These are phyloP conservation scores for Emericellopsis atlantica DNA, from an alignment of 2,329 filamentous ascomycete species.

Conservation along the genomic window DNA sequence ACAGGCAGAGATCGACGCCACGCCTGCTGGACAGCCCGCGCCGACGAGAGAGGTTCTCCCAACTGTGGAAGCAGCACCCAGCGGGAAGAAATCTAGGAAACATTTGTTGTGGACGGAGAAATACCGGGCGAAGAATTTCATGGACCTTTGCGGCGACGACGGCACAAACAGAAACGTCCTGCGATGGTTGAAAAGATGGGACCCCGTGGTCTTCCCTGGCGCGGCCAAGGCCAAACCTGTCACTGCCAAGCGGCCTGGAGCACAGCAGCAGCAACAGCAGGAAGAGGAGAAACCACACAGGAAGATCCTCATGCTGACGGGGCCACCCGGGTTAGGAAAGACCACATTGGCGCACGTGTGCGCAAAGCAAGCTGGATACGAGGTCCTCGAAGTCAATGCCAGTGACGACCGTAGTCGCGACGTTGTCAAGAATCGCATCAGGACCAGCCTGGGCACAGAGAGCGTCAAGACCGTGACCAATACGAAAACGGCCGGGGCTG, in stretches of 20 bases:
- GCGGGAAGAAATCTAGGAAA: constrained; percentile 27
- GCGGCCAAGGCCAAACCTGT: constrained; percentile 45
- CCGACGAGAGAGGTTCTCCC: constrained; percentile 26
- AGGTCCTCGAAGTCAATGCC: constrained; percentile 94
- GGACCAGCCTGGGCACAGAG: constrained; percentile 86
- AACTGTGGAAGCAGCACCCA: not conserved
- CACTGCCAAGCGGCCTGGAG: constrained; percentile 25
- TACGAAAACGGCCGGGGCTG: constrained; percentile 35
- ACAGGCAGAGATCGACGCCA: constrained; percentile 46
- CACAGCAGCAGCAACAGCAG: constrained; percentile 22
- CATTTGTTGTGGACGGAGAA: constrained; percentile 90
- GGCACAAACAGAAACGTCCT: constrained; percentile 82
- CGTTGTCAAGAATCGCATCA: constrained; percentile 82
- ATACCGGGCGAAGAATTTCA: constrained; percentile 83
- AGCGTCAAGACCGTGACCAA: constrained; percentile 71
- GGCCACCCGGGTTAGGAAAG: constrained; percentile 87
- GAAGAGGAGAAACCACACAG: constrained; percentile 66
- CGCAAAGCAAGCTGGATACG: constrained; percentile 88
- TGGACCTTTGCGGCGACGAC: constrained; percentile 89
- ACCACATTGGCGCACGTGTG: constrained; percentile 95
- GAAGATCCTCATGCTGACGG: constrained; percentile 83
- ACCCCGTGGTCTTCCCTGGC: constrained; percentile 80
- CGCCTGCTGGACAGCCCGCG: constrained; percentile 16
- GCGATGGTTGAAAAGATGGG: constrained; percentile 91
- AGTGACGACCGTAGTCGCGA: constrained; percentile 86